Base-by-base conservation (phyloP, 2,329 filamentous ascomycete species). In the Paraphoma chrysanthemicola region DNA sequence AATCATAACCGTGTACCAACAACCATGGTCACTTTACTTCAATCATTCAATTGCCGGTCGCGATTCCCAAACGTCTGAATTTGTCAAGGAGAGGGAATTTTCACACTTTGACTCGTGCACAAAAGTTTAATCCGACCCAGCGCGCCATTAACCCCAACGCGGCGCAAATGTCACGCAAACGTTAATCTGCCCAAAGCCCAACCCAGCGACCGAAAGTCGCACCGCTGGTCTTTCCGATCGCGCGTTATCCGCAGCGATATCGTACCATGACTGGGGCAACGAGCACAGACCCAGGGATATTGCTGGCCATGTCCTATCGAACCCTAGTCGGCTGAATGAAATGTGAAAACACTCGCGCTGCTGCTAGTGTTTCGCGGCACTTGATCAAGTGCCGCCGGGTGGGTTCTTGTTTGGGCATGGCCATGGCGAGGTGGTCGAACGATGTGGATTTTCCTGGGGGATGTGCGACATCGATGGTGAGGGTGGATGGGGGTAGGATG, bases 1-100 rank as follows among this genome's bases (percentile, higher is more conserved):
- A 53, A 44, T 48, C 30, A 44, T 23, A 54, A 6, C 41, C 31
- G 28, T 36, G 47, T 50, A 50, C 38, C 46, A 48, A 50, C 38
- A 30, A 48, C 23, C 11, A 10, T 38, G 10, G n/a, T 42, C 43
- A 44, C 46, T 31, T 48, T 31, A 23, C 46, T 7, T 30, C 31
- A 14, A 16, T n/a, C 31, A n/a, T 3, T 8, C 33, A 38, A 11
- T 38, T n/a, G 33, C 33, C n/a, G 10, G 3, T 38, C 5, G 23
- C 23, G 23, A 5, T 23, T 23, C 23, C 5, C 23, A 23, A 23
- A 23, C 23, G 23, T 23, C 3, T 23, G 23, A 23, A 23, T 23
- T 23, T 23, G 23, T 23, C 23, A 23, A 23, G 2, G 5, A 23
- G 5, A 36, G 33, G 33, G 2, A 36, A 36, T 36, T 36, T 36